Base-by-base conservation (phyloP, 129 eudicot species). In the Cynara cardunculus region DNA sequence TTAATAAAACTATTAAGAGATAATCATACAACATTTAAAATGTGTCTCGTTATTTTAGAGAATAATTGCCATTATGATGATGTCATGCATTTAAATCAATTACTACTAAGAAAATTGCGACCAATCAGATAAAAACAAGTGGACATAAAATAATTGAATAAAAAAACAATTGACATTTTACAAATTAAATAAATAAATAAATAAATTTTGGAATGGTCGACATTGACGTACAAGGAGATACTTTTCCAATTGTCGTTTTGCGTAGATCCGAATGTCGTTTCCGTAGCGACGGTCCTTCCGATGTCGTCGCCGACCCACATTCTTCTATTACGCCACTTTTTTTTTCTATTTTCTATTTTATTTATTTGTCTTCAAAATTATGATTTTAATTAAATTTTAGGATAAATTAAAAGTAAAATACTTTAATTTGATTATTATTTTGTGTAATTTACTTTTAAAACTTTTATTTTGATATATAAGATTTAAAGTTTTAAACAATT, bases 271-370 rank as follows among this genome's bases (percentile, higher is more conserved):
- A 35, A 59, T 64, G 84, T 73, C 79, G 84, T 81, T 73, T 81
- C 13, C 18, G 49, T 39, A 8, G 49, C 69, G 53, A 26, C 74
- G 84, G 75, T 28, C 22, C 75, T 66, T 81, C 44, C 79, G 66
- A 73, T 64, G 69, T 41, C 44, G n/a, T 62, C 73, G n/a, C 73
- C 67, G 75, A 78, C 82, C 69, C 82, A 78, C 69, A 68, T 69
- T 67, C 82, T 12, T 46, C 14, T 11, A 32, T 16, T 41, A 28
- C 53, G 53, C 53, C 53, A 41, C 16, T 18, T 53, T 53, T 53
- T 16, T 53, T 16, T 53, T 46, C 14, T 2, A 32, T 10, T 41
- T 44, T 44, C 18, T 16, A 3, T 53, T 41, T 49, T 16, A 49
- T 53, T 53, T 53, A 53, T 53, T 53, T 53, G 22, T 16, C 18